Percentiles rank a stretch among this genome's conserved stretches.
Evolutionary conservation across 139 green algal species (phyloP).

Genomic region (Raphidocelis subcapitata): DNA sequence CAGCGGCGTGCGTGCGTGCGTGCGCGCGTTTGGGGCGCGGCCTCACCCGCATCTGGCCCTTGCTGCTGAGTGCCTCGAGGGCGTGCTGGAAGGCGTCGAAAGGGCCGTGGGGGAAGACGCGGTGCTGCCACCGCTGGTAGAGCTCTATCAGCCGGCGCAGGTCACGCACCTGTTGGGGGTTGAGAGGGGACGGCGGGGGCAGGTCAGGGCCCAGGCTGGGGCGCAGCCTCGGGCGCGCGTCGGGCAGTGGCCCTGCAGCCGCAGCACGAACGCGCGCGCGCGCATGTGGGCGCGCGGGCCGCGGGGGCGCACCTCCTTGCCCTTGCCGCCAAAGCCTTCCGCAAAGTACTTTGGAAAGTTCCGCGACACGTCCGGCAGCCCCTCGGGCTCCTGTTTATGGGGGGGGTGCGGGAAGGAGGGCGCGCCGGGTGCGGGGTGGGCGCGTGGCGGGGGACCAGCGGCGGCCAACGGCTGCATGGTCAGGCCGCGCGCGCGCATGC

Average conservation of each 20-base stretch:
- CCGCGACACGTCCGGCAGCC: slow-evolving; percentile 22
- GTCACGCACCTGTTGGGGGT: slow-evolving; percentile 42
- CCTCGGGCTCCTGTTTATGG: slow-evolving; percentile 10
- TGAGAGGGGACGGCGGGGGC: too few relatives aligned
- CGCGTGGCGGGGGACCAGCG: too few relatives aligned
- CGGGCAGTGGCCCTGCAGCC: too few relatives aligned
- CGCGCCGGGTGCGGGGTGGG: too few relatives aligned
- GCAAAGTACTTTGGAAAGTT: slow-evolving; percentile 30
- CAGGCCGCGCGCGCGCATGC: too few relatives aligned
- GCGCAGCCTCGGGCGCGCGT: too few relatives aligned
- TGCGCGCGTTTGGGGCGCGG: background rate
- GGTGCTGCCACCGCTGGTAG: slow-evolving; percentile 49
- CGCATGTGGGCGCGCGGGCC: too few relatives aligned
- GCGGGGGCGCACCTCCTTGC: slow-evolving; percentile 31
- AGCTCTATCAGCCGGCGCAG: slow-evolving; percentile 51
- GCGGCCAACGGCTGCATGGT: too few relatives aligned
- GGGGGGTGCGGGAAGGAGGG: too few relatives aligned
- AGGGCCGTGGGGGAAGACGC: slow-evolving; percentile 44
- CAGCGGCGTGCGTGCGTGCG: background rate
- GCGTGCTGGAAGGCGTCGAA: slow-evolving; percentile 48
- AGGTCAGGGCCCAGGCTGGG: too few relatives aligned
- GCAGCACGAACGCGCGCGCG: too few relatives aligned
- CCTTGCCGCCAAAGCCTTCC: slow-evolving; percentile 23
- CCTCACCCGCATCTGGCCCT: slow-evolving; percentile 36
- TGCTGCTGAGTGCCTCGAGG: slow-evolving; percentile 52